Base-by-base conservation (phyloP, 106 monocot species). In the Apostasia shenzhenica region DNA sequence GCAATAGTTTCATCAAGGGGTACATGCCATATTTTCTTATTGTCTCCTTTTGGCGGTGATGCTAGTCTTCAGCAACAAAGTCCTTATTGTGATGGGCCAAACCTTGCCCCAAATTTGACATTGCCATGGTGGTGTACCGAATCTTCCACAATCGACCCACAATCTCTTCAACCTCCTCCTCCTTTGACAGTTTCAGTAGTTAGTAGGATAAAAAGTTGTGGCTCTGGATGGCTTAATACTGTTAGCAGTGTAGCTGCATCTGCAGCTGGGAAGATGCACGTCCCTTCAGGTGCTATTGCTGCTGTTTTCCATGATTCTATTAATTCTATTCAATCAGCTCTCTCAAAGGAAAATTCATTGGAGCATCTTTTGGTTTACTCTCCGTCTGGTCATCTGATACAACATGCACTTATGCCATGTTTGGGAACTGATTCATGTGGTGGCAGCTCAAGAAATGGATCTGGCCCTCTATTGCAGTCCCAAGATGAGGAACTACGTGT, bases 31-130 rank as follows among this genome's bases (percentile, higher is more conserved):
- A 79, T 97, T 54, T 97, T 79, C 81, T 67, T 86, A 10, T 59
- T 92, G 42, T 92, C 95, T 63, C 95, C 95, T 70, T 97, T 97
- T 79, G 95, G 92, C 69, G 95, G 95, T 67, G 89, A 87, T 78
- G 77, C 77, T 55, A 79, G 74, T 80, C 83, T 92, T 72, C 88
- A 79, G 63, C 66, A 77, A 51, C 91, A 82, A 78, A 83, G 48
- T 84, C 42, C 60, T 71, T 61, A 82, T 57, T 73, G 49, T 67
- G 88, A 84, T 57, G 80, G 84, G 47, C 78, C 78, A 63, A 51
- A 69, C 37, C 85, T 88, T 64, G 50, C 73, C 13, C 91, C 82
- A 6, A 86, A 70, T 79, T 73, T 89, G 38, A 74, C 95, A 39
- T 74, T 73, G 65, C 95, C 95, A 69, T 95, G 95, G 95, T 97